These are phyloP conservation scores for Colletotrichum brevisporum DNA, from an alignment of 2,329 filamentous ascomycete species.

Conservation along the genomic window DNA sequence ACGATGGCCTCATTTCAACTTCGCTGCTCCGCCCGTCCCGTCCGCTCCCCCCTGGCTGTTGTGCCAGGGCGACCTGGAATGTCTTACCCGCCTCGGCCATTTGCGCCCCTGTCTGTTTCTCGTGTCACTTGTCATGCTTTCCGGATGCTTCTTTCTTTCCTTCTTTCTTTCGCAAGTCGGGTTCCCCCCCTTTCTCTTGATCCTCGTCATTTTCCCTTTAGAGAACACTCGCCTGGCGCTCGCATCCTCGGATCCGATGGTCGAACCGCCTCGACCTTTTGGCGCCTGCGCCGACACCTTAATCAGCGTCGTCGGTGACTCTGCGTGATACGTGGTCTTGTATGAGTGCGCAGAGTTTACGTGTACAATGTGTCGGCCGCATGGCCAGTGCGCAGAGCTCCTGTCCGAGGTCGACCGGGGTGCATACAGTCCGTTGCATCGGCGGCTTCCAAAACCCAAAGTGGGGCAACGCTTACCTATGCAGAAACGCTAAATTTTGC, in stretches of 20 bases:
- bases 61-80: constrained; percentile 28
- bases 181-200: not conserved
- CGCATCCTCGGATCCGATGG: not conserved
- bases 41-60: constrained; percentile 13
- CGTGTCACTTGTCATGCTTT: constrained; percentile 26
- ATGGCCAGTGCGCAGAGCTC: constrained; percentile 33
- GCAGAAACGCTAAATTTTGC: too few relatives aligned
- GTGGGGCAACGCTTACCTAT: too few relatives aligned
- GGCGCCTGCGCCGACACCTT: constrained; percentile 21
- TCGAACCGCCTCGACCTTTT: constrained; percentile 12
- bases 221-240: not conserved
- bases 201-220: not conserved
- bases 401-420: constrained; percentile 33
- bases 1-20: constrained; percentile 35
- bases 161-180: not conserved
- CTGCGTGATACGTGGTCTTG: constrained; percentile 27
- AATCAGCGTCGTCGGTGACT: constrained; percentile 6
- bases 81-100: constrained; percentile 33
- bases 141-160: not conserved
- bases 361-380: constrained; percentile 23
- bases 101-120: constrained; percentile 28
- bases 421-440: too few relatives aligned
- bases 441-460: too few relatives aligned
- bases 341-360: constrained; percentile 14
- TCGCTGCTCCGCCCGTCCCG: constrained; percentile 29